Percentiles rank a stretch among this genome's conserved stretches.
phyloP scores from a whole-genome alignment of 805 yeast species.

The Metschnikowia lunata region DNA sequence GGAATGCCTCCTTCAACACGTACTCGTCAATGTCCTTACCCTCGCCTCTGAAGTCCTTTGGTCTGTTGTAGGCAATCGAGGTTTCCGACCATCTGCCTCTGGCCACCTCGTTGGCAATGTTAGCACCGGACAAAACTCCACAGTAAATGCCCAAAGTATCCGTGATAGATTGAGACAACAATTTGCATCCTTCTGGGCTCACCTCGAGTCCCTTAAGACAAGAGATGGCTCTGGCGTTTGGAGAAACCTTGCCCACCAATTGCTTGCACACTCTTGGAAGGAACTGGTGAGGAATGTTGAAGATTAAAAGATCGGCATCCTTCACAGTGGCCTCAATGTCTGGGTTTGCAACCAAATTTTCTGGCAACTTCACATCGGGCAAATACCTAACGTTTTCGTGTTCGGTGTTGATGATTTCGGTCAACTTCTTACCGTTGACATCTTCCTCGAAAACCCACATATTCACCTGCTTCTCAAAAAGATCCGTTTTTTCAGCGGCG shows the following conservation, averaged over 20 bases:
- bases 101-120: constrained; percentile 45
- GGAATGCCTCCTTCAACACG: constrained; percentile 41
- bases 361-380: constrained; percentile 40
- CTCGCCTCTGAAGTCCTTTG: constrained; percentile 36
- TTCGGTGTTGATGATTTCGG: constrained; percentile 39
- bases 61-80: constrained; percentile 40
- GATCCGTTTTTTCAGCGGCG: constrained; percentile 34
- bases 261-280: constrained; percentile 36
- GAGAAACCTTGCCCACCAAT: constrained; percentile 37
- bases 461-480: constrained; percentile 35
- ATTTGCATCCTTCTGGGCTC: constrained; percentile 39
- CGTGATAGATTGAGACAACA: constrained; percentile 40
- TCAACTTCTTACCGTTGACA: constrained; percentile 38
- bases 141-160: constrained; percentile 42
- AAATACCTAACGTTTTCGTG: constrained; percentile 44
- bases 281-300: constrained; percentile 46
- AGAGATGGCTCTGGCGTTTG: constrained; percentile 40
- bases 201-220: constrained; percentile 46
- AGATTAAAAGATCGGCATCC: constrained; percentile 41
- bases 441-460: constrained; percentile 46
- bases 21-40: constrained; percentile 39
- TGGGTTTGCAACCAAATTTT: constrained; percentile 39
- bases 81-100: constrained; percentile 46
- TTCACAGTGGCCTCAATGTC: constrained; percentile 34
- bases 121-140: constrained; percentile 47